phyloP scores from a whole-genome alignment of 179 eudicot genomes.

The Vitellaria paradoxa region DNA sequence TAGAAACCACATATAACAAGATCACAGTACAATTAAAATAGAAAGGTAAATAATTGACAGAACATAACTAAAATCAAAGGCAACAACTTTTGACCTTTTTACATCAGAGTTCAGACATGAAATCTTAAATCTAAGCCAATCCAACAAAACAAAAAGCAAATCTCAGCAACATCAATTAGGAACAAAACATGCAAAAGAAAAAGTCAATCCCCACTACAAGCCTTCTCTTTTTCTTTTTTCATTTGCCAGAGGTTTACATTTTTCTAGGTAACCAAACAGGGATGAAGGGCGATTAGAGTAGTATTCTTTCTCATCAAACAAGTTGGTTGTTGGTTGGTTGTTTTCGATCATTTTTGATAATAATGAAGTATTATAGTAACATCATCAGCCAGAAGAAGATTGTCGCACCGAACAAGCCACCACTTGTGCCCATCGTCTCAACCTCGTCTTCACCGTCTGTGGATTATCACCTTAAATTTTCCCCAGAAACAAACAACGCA shows the following conservation, averaged over 20 bases:
- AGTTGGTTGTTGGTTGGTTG: conserved; percentile 1
- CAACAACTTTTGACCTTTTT: not conserved
- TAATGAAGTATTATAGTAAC: not conserved
- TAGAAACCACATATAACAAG: not conserved
- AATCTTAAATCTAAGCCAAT: conserved; percentile 3
- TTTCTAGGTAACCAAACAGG: not conserved
- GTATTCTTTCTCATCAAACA: conserved; percentile 6
- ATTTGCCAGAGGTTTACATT: not conserved
- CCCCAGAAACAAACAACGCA: not conserved
- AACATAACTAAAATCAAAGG: not conserved
- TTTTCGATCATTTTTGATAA: not conserved
- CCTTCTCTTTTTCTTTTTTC: not conserved
- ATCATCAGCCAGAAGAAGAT: conserved; percentile 20
- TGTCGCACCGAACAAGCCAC: conserved; percentile 83
- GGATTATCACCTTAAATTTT: conserved; percentile 65
- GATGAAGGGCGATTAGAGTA: not conserved
- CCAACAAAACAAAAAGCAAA: not conserved
- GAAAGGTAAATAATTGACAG: not conserved
- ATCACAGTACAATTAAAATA: not conserved
- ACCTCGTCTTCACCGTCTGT: conserved; percentile 61
- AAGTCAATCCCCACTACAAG: conserved; percentile 6
- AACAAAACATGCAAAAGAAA: not conserved
- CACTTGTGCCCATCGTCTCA: conserved; percentile 85
- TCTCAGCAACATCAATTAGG: not conserved
- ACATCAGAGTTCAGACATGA: conserved; percentile 1